phyloP scores from a whole-genome alignment of 306 rosid genomes.

The Gastrolobium villosum region DNA sequence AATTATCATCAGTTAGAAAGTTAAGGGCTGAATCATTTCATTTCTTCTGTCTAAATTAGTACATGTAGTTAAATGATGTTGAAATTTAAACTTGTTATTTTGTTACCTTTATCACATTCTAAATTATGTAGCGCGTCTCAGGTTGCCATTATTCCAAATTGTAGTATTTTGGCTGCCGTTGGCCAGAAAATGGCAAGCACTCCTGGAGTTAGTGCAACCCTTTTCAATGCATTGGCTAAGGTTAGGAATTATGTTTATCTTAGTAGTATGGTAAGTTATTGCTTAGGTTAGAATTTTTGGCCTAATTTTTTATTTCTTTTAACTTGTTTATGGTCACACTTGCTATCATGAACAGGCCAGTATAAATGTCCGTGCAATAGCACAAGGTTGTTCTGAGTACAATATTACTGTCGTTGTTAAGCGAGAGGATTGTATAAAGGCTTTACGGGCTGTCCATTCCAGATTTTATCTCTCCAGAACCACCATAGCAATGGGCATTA shows the following conservation, averaged over 20 bases:
- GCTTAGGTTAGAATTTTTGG: conserved; percentile 23
- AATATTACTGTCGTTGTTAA: conserved; percentile 90
- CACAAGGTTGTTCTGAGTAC: conserved; percentile 99
- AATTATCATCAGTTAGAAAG: conserved; percentile 8
- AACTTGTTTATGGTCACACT: conserved; percentile 37
- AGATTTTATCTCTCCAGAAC: conserved; percentile 96
- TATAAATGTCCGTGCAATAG: conserved; percentile 97
- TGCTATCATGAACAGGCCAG: conserved; percentile 75
- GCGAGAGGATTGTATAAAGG: conserved; percentile 95
- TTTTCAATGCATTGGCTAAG: conserved; percentile 97
- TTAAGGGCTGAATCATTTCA: conserved; percentile 3
- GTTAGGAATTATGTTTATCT: conserved; percentile 55
- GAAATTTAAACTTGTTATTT: conserved; percentile 30
- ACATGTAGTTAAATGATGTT: conserved; percentile 32
- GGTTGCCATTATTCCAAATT: conserved; percentile 90
- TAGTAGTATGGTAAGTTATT: conserved; percentile 22
- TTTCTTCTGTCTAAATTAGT: conserved; percentile 13
- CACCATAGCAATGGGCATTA: conserved; percentile 93
- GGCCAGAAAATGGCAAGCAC: conserved; percentile 99
- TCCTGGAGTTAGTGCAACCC: conserved; percentile 99
- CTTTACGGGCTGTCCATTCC: conserved; percentile 95
- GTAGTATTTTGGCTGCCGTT: conserved; percentile 98
- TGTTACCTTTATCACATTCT: conserved; percentile 36
- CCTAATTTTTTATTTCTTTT: conserved; percentile 22
- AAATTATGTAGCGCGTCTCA: conserved; percentile 54